Base-by-base conservation (phyloP, 1,284 basidiomycete genomes). In the Calocybe gambosa region DNA sequence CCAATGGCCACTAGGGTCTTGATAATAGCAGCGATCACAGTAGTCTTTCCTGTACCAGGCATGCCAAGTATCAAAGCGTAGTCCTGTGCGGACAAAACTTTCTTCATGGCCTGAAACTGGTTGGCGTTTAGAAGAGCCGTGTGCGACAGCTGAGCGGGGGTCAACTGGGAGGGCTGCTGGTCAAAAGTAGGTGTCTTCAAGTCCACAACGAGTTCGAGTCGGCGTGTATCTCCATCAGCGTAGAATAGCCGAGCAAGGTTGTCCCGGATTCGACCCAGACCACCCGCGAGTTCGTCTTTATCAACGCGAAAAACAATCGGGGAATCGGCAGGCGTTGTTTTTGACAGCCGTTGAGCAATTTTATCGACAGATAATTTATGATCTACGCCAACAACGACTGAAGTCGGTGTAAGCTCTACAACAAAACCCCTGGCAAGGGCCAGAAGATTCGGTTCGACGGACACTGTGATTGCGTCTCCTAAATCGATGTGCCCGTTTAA, bases 21-120 rank as follows among this genome's bases (percentile, higher is more conserved):
- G 60, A 99, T 93, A 35, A 97, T 77, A 34, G 91, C 85, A 0
- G 90, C 90, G 45, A 98, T 88, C 3, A 95, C 89, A 0, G 93
- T 96, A 28, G 95, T 97, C 69, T 99, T 99, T 7, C 95, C 95
- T 1, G 96, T 98, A 0, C 95, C 95, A 1, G 95, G 95, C 96
- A 99, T 98, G 19, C 95, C 96, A 4, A 98, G 74, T 25, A 99
- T 78, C 38, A 98, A 69, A 0, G 93, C 85, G 61, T 97, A 99
- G 63, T 99, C 94, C 50, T 81, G 70, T 0, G 95, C 90, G 1
- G 73, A 69, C 13, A 98, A 65, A 1, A 88, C 89, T 51, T 82
- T 85, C 23, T 68, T 63, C 60, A 97, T 76, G 0, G 93, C 94
- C 1, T 63, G 63, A 38, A 70, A 62, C 66, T 99, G 96, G 50